These are phyloP conservation scores for Talaromyces sp. DNA, from an alignment of 2,329 filamentous ascomycete species.

Conservation along the genomic window DNA sequence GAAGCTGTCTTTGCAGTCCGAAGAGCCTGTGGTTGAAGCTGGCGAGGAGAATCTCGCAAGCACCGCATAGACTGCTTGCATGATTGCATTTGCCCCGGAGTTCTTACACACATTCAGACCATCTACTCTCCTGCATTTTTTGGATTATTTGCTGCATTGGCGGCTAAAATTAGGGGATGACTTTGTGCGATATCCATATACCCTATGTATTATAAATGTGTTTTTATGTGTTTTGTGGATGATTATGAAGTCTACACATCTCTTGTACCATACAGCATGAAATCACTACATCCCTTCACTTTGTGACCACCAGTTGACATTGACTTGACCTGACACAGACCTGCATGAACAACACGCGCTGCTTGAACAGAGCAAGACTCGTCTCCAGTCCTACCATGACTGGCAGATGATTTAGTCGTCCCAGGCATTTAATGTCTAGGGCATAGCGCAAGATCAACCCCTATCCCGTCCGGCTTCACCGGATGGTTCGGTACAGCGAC, in stretches of 20 bases:
- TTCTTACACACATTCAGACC: conserved; percentile 1
- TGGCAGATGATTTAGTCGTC: conserved; percentile 46
- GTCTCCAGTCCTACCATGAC: conserved; percentile 47
- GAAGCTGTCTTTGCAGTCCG: conserved; percentile 60
- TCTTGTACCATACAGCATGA: neutral
- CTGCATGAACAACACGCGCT: conserved; percentile 35
- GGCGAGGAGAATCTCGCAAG: neutral
- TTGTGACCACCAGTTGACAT: neutral
- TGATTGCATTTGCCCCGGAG: neutral
- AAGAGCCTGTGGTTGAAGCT: conserved; percentile 33
- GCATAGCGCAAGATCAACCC: conserved; percentile 45
- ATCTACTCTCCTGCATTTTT: conserved; percentile 10
- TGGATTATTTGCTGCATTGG: conserved; percentile 12
- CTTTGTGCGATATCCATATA: conserved; percentile 5
- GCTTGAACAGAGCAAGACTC: conserved; percentile 47
- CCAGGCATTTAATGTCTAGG: conserved; percentile 16
- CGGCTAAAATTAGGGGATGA: conserved; percentile 14
- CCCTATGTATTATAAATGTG: neutral
- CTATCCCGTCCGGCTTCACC: neutral
- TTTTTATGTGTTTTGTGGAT: neutral
- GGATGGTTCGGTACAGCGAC: neutral
- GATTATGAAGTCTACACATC: neutral
- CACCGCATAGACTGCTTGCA: neutral
- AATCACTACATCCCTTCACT: neutral
- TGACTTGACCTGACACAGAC: neutral